phyloP scores from a whole-genome alignment of 768 basidiomycete genomes.

The Calocera viscosa region DNA sequence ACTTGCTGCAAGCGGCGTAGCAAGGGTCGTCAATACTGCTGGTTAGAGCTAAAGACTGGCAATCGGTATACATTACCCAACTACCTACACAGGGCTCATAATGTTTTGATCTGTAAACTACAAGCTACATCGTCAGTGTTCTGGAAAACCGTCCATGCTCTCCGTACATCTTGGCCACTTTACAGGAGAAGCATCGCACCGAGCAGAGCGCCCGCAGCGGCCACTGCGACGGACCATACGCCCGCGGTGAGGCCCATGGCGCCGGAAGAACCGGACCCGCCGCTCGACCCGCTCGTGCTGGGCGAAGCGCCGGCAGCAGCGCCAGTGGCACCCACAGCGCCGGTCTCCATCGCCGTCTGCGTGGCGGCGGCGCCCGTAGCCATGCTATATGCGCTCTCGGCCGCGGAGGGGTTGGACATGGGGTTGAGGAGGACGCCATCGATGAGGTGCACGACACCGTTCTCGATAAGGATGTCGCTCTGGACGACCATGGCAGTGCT shows the following conservation, averaged over 20 bases:
- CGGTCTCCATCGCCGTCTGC: constrained; percentile 24
- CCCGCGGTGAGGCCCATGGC: constrained; percentile 7
- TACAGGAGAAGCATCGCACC: not conserved
- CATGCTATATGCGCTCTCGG: constrained; percentile 36
- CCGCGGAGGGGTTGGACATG: constrained; percentile 32
- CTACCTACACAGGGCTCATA: not conserved
- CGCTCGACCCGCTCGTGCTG: not conserved
- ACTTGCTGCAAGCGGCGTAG: too few relatives aligned
- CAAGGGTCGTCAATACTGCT: too few relatives aligned
- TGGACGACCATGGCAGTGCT: constrained; percentile 42
- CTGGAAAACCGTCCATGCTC: not conserved
- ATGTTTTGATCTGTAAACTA: not conserved
- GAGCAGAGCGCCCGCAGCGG: not conserved
- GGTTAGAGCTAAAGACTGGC: too few relatives aligned
- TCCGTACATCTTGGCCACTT: not conserved
- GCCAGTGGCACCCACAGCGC: constrained; percentile 29
- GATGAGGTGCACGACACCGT: constrained; percentile 59
- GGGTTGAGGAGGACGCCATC: constrained; percentile 42
- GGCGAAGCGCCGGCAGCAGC: constrained; percentile 10
- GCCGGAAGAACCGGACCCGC: not conserved
- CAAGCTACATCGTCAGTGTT: not conserved
- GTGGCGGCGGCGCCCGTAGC: constrained; percentile 24
- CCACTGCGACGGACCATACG: not conserved
- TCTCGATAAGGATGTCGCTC: constrained; percentile 47
- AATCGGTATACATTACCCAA: not conserved